These are phyloP conservation scores for Pseudozyma hubeiensis DNA, from an alignment of 1,284 basidiomycete genomes.

Conservation along the genomic window DNA sequence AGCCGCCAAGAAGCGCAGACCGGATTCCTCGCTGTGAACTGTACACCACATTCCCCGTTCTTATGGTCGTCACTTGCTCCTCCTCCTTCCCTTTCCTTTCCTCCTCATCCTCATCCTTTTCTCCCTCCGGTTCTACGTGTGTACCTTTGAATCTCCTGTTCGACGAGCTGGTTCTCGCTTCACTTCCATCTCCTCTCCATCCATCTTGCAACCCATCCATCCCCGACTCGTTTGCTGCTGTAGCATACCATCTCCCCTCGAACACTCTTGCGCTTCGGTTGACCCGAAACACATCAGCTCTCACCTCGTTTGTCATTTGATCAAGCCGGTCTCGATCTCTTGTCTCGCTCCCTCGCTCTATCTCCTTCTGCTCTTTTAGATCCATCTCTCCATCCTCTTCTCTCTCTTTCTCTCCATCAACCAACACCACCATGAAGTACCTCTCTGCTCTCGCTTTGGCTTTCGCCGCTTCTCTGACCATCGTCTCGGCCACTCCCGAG, in stretches of 20 bases:
- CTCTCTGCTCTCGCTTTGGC: conserved; percentile 49
- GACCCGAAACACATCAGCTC: conserved; percentile 19
- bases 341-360: neutral
- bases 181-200: conserved; percentile 4
- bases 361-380: conserved; percentile 1
- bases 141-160: conserved; percentile 17
- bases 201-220: neutral
- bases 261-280: conserved; percentile 25
- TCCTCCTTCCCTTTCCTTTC: conserved; percentile 12
- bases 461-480: conserved; percentile 33
- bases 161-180: conserved; percentile 44
- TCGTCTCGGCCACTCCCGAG: conserved; percentile 35
- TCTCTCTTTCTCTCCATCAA: conserved; percentile 3
- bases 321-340: conserved; percentile 31
- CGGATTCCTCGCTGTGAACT: conserved; percentile 19
- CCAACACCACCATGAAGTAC: conserved; percentile 37
- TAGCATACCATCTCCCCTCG: conserved; percentile 12
- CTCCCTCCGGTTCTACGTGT: conserved; percentile 19
- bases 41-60: conserved; percentile 29
- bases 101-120: conserved; percentile 18
- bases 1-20: conserved; percentile 26
- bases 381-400: neutral
- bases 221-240: conserved; percentile 6
- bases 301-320: conserved; percentile 4
- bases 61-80: conserved; percentile 4